Base-by-base conservation (phyloP, 352 stramenopile genomes). In the Globisporangium apiculatum region DNA sequence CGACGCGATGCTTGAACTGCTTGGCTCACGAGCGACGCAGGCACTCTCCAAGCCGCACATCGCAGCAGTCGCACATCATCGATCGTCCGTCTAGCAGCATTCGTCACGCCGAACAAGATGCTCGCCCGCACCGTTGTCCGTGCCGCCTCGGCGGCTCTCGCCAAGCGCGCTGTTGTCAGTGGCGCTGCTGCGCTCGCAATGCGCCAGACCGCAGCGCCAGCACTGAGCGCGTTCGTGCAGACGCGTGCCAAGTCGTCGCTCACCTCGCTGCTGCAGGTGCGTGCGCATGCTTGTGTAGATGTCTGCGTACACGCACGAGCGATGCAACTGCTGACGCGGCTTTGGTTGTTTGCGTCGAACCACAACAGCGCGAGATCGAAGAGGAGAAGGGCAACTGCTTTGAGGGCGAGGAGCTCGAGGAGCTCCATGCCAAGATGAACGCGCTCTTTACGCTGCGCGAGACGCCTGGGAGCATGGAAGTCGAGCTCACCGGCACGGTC, bases 321-420 rank as follows among this genome's bases (percentile, higher is more conserved):
- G 24, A 31, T 31, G 24, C 24, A 31, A 31, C 24, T 31, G 24
- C 24, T 31, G 24, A 31, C 24, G 24, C 24, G 24, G 24, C 24
- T 31, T 31, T 31, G 24, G 24, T 31, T 31, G 24, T 31, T 31
- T 31, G 24, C 2, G 2, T 3, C 24, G 24, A 31, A 31, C 24
- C 24, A 31, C 24, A 31, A 31, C 24, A 88, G 78, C 83, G 83
- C 24, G 83, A 94, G 68, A 69, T 91, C 35, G 65, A 76, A 24
- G 81, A 94, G 58, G 81, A 91, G 65, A 94, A 91, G 72, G 81
- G 73, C 65, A 94, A 94, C 72, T 88, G 75, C 71, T 87, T 89
- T 55, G 81, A 90, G 43, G 74, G 75, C 47, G 67, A 83, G 24
- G 79, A 89, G 60, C 71, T 94, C 51, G 78, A 88, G 61, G 60